Evolutionary conservation across 2,329 filamentous ascomycete species (phyloP).

Genomic region (Claviceps humidiphila): DNA sequence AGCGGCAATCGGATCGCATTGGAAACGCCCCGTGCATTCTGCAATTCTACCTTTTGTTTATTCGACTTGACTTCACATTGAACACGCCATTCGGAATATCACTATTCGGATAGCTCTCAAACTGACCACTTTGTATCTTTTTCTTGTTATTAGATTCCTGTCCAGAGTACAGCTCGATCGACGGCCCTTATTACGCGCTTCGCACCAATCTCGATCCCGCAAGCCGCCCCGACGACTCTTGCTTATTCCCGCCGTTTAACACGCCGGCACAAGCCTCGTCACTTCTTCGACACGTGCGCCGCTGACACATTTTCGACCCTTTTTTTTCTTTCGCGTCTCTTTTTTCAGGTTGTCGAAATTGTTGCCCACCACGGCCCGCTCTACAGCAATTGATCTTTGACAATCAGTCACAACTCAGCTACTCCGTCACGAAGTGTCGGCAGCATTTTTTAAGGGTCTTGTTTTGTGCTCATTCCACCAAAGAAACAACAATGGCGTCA

Average conservation of each 20-base stretch:
- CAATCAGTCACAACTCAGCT: constrained; percentile 13
- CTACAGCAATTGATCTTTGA: constrained; percentile 15
- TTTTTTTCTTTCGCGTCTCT: background rate
- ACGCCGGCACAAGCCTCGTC: background rate
- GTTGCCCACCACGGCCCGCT: constrained; percentile 25
- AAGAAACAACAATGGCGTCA: constrained; percentile 55
- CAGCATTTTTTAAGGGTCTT: constrained; percentile 12
- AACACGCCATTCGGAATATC: background rate
- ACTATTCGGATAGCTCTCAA: background rate
- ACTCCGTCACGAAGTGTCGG: constrained; percentile 12
- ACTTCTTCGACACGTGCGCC: background rate
- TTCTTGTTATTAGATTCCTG: background rate
- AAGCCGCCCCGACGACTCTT: background rate
- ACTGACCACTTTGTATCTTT: background rate
- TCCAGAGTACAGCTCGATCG: constrained; percentile 1
- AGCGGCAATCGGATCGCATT: background rate
- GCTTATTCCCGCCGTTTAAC: constrained; percentile 1
- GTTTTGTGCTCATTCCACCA: constrained; percentile 13
- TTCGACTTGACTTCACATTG: background rate
- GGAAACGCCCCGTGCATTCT: constrained; percentile 15
- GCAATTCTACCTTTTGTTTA: constrained; percentile 9
- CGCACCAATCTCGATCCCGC: background rate
- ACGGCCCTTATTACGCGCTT: background rate
- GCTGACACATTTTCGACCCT: background rate
- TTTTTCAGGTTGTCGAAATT: constrained; percentile 1